Evolutionary conservation across 2,329 filamentous ascomycete species (phyloP).

Genomic region (Aspergillus bombycis): DNA sequence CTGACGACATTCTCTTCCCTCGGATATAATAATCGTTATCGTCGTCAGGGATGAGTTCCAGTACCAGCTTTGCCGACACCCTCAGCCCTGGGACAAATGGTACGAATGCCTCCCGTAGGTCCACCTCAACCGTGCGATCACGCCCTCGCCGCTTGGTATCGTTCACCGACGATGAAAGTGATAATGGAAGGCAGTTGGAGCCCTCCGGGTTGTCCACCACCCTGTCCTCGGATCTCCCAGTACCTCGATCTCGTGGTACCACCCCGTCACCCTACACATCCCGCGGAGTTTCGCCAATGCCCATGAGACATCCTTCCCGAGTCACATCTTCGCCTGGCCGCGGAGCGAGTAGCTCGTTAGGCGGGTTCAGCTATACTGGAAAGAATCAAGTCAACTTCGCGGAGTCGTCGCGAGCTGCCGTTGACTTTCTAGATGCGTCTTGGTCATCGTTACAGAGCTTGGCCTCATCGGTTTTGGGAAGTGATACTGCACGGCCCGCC

Average conservation of each 20-base stretch:
- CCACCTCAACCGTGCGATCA: slow-evolving; percentile 46
- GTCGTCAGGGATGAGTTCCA: slow-evolving; percentile 47
- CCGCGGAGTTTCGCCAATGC: slow-evolving; percentile 42
- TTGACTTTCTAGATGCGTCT: slow-evolving; percentile 48
- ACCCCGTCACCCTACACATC: slow-evolving; percentile 45
- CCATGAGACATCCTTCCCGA: slow-evolving; percentile 42
- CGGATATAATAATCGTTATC: slow-evolving; percentile 17
- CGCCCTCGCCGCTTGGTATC: slow-evolving; percentile 49
- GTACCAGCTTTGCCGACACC: slow-evolving; percentile 40
- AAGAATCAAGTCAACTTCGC: slow-evolving; percentile 27
- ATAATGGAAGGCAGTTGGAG: slow-evolving; percentile 25
- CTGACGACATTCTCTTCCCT: slow-evolving; percentile 26
- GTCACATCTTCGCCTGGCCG: slow-evolving; percentile 29
- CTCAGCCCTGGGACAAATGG: slow-evolving; percentile 37
- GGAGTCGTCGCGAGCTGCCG: slow-evolving; percentile 29
- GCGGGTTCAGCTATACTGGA: slow-evolving; percentile 26
- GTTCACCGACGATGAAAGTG: slow-evolving; percentile 42
- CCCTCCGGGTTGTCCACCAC: slow-evolving; percentile 32
- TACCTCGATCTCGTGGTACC: slow-evolving; percentile 42
- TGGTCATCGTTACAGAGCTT: slow-evolving; percentile 54
- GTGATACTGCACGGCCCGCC: slow-evolving; percentile 35
- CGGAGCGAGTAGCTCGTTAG: slow-evolving; percentile 29
- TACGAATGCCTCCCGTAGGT: slow-evolving; percentile 34
- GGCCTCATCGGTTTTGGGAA: slow-evolving; percentile 53
- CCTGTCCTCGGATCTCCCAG: slow-evolving; percentile 34